Percentiles rank a stretch among this genome's conserved stretches.
phyloP scores from a whole-genome alignment of 2,329 filamentous ascomycete species.

The Paracoccidioides brasiliensis region DNA sequence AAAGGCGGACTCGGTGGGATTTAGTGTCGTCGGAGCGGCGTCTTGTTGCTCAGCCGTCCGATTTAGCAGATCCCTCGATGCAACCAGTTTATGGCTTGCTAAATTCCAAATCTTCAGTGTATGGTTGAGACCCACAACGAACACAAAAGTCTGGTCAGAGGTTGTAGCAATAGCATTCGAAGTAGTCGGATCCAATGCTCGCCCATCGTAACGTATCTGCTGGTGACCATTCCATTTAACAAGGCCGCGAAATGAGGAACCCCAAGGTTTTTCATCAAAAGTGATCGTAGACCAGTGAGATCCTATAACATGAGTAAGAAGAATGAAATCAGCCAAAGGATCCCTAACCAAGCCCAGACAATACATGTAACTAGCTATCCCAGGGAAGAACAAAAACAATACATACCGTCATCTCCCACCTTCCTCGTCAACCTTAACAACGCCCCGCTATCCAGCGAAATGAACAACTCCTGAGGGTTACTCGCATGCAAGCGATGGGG shows the following conservation, averaged over 20 bases:
- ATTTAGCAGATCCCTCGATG: slow-evolving; percentile 65
- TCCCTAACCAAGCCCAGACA: neutral
- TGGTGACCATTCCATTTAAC: slow-evolving; percentile 33
- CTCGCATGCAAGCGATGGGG: slow-evolving; percentile 71
- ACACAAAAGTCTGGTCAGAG: slow-evolving; percentile 39
- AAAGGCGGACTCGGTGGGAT: slow-evolving; percentile 64
- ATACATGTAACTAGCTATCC: neutral
- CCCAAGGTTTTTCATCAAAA: slow-evolving; percentile 37
- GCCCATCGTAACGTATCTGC: slow-evolving; percentile 30
- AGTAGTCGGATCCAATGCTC: slow-evolving; percentile 30
- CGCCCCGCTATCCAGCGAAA: slow-evolving; percentile 45
- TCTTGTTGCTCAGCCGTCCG: slow-evolving; percentile 54
- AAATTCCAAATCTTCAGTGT: slow-evolving; percentile 82
- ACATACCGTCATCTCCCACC: slow-evolving; percentile 37
- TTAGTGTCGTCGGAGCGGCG: slow-evolving; percentile 59
- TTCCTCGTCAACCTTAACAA: slow-evolving; percentile 55
- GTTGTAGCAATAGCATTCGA: slow-evolving; percentile 34
- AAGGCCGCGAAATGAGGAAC: slow-evolving; percentile 35
- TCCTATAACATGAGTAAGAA: slow-evolving; percentile 13
- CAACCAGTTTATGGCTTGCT: slow-evolving; percentile 62
- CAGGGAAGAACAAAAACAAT: neutral
- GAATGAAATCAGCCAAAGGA: slow-evolving; percentile 8
- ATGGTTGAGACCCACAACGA: slow-evolving; percentile 83
- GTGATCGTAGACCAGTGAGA: slow-evolving; percentile 35
- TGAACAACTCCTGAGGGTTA: slow-evolving; percentile 58